Base-by-base conservation (phyloP, 163 green algal species). In the Chlorella variabilis region DNA sequence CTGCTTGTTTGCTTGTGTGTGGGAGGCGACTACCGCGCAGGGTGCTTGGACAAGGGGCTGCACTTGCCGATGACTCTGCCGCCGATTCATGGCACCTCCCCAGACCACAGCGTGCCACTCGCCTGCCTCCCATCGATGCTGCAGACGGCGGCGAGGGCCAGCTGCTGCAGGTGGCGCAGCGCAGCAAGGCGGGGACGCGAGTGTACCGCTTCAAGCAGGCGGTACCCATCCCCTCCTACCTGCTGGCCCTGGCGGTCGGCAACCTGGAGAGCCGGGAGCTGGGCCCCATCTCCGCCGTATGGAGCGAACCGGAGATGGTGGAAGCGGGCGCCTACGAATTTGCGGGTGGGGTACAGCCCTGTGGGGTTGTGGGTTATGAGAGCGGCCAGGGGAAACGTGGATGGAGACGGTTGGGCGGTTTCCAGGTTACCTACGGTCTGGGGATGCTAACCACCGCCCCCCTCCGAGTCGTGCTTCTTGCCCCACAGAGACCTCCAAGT, bases 191-290 rank as follows among this genome's bases (percentile, higher is more conserved):
- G 1, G 73, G 54, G 3, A 80, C 48, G 36, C 58, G 59, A 36
- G 54, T 80, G 38, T 80, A 27, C 34, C 73, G 56, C 38, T 80
- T 80, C 73, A 70, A 56, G 23, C 92, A 95, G 69, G 34, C 80
- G 51, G 87, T 95, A 38, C 89, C 94, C 39, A 96, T 98, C 58
- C 89, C 95, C 0, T 91, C 92, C n/a, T 98, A 98, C 87, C 89
- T 98, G 49, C 61, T 98, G 27, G 95, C 95, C 7, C 88, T 98
- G 41, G 95, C 92, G 17, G 95, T 97, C 36, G 95, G 95, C 0
- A 51, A 96, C 62, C 87, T 98, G 42, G 92, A 90, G 71, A 81
- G 41, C 27, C 71, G 88, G 0, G 81, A 92, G 54, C 88, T 98
- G 39, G 89, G 91, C 27, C 86, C 92, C 13, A 86, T 80, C 25